A percentile compares a stretch with the other conserved stretches of the same genome.
Evolutionary conservation across 164 flowering plant species (phyloP).

Genomic region (Kalanchoe fedtschenkoi): DNA sequence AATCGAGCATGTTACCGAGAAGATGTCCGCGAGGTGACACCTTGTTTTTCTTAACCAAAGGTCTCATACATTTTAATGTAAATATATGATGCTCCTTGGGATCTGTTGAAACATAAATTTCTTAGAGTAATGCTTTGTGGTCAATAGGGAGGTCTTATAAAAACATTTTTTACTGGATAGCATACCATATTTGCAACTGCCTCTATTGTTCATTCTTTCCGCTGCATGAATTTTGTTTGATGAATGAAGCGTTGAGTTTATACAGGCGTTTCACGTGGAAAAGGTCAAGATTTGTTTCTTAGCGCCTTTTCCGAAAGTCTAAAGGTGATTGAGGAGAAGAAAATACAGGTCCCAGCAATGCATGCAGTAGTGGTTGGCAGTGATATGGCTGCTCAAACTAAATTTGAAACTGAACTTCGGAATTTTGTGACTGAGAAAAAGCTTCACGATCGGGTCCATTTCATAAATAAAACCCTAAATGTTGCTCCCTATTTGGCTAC

Average conservation of each 20-base stretch:
- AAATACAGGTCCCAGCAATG: constrained; percentile 61
- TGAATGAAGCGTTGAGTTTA: background rate
- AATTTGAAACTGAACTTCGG: constrained; percentile 76
- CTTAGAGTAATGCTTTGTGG: too few species aligned
- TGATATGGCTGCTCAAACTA: constrained; percentile 81
- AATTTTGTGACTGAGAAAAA: constrained; percentile 56
- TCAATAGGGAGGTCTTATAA: too few species aligned
- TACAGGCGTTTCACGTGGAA: constrained; percentile 98
- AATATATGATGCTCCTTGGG: background rate
- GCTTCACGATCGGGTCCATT: constrained; percentile 74
- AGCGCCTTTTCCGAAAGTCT: constrained; percentile 67
- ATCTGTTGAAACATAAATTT: background rate
- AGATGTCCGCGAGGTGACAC: background rate
- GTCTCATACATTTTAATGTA: background rate
- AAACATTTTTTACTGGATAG: too few species aligned
- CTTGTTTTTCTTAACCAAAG: background rate
- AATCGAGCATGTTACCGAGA: background rate
- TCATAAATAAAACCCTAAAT: constrained; percentile 81
- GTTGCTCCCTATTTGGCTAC: constrained; percentile 91
- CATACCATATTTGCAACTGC: background rate
- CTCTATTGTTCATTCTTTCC: background rate
- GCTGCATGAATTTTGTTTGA: background rate
- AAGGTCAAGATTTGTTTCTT: constrained; percentile 92
- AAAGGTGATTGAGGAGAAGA: constrained; percentile 56
- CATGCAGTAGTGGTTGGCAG: constrained; percentile 94